Evolutionary conservation across 1,284 basidiomycete genomes (phyloP), one percentile per base, ranked within the genome.

Genomic region (Ceratobasidium sp.): DNA sequence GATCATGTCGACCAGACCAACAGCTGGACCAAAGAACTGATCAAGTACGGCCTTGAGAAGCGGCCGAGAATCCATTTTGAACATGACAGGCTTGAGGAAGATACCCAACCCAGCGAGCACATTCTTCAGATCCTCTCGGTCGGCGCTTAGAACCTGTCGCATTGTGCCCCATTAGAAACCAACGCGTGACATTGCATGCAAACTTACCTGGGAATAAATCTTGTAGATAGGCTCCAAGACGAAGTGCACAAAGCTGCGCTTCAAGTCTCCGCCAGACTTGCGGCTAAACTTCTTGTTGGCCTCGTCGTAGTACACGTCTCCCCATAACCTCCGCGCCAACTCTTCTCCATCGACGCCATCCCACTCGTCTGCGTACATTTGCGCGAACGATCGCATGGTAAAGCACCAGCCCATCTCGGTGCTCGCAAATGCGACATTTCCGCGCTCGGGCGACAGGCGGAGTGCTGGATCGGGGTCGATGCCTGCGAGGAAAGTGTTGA

Each of bases 371-470:
- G 94, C 90, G 78, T 99, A 99, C 89, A 99, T 92, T 80, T 93
- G 87, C 10, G 97, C 95, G 78, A 99, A 99, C 13, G 94, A 96
- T 47, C 86, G 84, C 57, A 99, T 83, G 5, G 97, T 98, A 78
- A 99, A 99, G 78, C 93, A 96, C 93, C 95, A 99, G 58, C 89
- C 90, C 92, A 96, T 96, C 77, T 97, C 93, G 0, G 96, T 91
- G 74, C 93, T 96, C 29, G 96, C 96, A 76, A 99, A 99, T 0
- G 95, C 94, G 54, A 99, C 96, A 75, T 99, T 99, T 49, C 96
- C 97, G 49, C 87, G 86, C 78, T 99, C 97, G 0, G 97, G 97
- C 72, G 93, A 96, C 35, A 99, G 80, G 53, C 95, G 87, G 58
- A 92, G 82, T 56, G 88, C 88, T 52, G 96, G 94, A 78, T 96